Base-by-base conservation (phyloP, 2,329 filamentous ascomycete genomes). In the Escovopsis sp. region DNA sequence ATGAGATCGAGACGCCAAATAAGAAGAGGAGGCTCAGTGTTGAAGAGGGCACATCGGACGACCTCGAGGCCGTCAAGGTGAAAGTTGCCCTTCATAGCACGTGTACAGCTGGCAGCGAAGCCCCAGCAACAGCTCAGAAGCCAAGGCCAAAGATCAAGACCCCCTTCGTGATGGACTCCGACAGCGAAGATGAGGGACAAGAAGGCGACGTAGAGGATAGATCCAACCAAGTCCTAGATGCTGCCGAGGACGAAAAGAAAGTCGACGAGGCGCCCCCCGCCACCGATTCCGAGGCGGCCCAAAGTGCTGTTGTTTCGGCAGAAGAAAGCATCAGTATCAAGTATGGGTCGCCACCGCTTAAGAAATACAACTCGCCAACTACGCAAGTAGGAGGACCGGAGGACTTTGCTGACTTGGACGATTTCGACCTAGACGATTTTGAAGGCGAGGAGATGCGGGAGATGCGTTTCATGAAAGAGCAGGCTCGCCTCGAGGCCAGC, bases 381-480 rank as follows among this genome's bases (percentile, higher is more conserved):
- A 47, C 50, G 30, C 59, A 64, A 30, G 60, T 65, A 41, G 52
- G 57, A 16, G 56, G 62, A 13, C 45, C 62, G 29, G 63, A 58
- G 33, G 53, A 54, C 4, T 51, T 56, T 43, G 51, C 45, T 41
- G 63, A 65, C 36, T 51, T 80, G 50, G 77, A 83, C 50, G 74
- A 78, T 14, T 73, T 79, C 47, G 62, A 67, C 27, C 57, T 67
- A 30, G 64, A 68, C 37, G 57, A 60, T 1, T 63, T 68, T 31
- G 71, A 71, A 51, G 79, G 79, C 33, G 77, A 83, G 52, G 79
- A 84, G 54, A 72, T 71, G 47, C 63, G 76, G 38, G 77, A 79
- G 51, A 73, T 75, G 60, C 68, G 72, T 38, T 88, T 76, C 59
- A 84, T 88, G 78, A 75, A 79, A 52, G 81, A 85, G 55, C 84